Evolutionary conservation across 306 rosid genomes (phyloP).

Genomic region (Oxytropis ochrocephala): DNA sequence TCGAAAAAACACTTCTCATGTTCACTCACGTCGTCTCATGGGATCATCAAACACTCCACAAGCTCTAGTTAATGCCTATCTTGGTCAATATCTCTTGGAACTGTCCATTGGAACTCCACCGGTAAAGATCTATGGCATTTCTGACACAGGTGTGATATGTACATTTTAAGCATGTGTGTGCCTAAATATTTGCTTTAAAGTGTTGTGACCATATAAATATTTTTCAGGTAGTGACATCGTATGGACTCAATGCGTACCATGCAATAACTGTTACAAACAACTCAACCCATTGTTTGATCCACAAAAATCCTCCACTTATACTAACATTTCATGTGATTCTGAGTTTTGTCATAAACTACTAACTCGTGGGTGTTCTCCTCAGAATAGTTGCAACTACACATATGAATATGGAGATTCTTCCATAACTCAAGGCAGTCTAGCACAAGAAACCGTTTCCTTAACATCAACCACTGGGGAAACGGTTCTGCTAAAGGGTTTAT

Average conservation of each 20-base stretch:
- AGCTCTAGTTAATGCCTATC: neutral
- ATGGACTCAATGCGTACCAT: slow-evolving; percentile 44
- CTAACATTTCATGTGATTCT: slow-evolving; percentile 17
- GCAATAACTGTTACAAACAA: slow-evolving; percentile 35
- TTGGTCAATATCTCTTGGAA: slow-evolving; percentile 31
- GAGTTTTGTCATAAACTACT: slow-evolving; percentile 15
- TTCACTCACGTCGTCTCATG: neutral
- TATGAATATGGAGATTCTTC: slow-evolving; percentile 24
- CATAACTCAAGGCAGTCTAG: slow-evolving; percentile 20
- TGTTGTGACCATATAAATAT: too few relatives aligned
- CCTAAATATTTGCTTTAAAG: too few relatives aligned
- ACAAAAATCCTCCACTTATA: slow-evolving; percentile 26
- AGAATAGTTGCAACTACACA: slow-evolving; percentile 26
- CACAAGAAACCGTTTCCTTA: slow-evolving; percentile 28
- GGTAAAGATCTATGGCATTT: slow-evolving; percentile 18
- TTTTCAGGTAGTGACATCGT: slow-evolving; percentile 30
- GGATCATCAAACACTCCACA: neutral
- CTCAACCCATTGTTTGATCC: slow-evolving; percentile 29
- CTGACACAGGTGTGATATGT: slow-evolving; percentile 26
- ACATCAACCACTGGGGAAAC: neutral
- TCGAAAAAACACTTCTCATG: neutral
- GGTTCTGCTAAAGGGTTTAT: neutral
- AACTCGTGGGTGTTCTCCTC: slow-evolving; percentile 2
- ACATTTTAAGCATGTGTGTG: too few relatives aligned
- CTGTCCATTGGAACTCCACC: slow-evolving; percentile 38